These are phyloP conservation scores for Fusarium stilboides DNA, from an alignment of 2,329 filamentous ascomycete species.

Conservation along the genomic window DNA sequence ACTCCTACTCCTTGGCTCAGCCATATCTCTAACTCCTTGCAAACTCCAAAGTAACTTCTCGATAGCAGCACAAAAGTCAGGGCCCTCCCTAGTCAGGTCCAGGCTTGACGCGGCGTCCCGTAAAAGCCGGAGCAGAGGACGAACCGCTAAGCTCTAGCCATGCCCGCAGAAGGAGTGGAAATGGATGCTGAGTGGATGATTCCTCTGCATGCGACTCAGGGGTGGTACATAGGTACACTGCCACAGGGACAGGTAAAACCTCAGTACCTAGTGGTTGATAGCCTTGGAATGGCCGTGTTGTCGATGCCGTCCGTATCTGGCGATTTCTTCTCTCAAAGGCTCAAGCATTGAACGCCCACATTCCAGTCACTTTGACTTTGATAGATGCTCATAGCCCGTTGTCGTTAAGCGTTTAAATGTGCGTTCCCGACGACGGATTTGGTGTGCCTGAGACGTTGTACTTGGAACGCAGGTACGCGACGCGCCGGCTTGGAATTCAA, in stretches of 20 bases:
- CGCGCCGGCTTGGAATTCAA: slow-evolving; percentile 23
- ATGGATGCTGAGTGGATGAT: slow-evolving; percentile 40
- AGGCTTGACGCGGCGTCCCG: slow-evolving; percentile 35
- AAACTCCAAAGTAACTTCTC: slow-evolving; percentile 22
- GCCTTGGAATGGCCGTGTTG: slow-evolving; percentile 17
- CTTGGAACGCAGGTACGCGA: slow-evolving; percentile 34
- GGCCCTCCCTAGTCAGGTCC: slow-evolving; percentile 26
- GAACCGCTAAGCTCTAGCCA: slow-evolving; percentile 35
- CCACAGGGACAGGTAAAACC: slow-evolving; percentile 25
- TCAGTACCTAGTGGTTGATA: neutral
- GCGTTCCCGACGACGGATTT: neutral
- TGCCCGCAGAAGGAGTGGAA: slow-evolving; percentile 10
- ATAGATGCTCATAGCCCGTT: slow-evolving; percentile 12
- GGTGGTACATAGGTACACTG: slow-evolving; percentile 24
- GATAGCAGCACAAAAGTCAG: slow-evolving; percentile 21
- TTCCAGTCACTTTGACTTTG: slow-evolving; percentile 27
- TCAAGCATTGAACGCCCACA: slow-evolving; percentile 19
- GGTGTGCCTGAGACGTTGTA: slow-evolving; percentile 4
- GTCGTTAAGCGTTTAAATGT: neutral
- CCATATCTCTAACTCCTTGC: slow-evolving; percentile 20
- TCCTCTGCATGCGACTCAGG: slow-evolving; percentile 33
- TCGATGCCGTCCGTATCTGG: neutral
- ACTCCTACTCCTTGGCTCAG: slow-evolving; percentile 22
- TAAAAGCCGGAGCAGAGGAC: slow-evolving; percentile 10
- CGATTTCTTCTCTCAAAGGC: slow-evolving; percentile 20